Evolutionary conservation across 305 asterid genomes (phyloP).

Genomic region (Solanum hybrid): DNA sequence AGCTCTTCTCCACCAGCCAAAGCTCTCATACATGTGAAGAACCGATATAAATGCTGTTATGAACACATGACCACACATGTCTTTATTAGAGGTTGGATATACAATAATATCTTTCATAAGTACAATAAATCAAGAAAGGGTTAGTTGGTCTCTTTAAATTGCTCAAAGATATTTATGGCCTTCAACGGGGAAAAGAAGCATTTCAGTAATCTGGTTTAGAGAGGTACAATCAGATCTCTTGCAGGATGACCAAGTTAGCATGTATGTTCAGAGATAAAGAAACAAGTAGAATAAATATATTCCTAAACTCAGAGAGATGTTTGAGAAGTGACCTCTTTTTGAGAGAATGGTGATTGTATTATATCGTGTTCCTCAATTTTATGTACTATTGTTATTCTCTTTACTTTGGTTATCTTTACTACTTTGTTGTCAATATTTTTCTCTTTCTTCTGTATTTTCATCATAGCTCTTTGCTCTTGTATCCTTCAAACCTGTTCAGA

Average conservation of each 20-base stretch:
- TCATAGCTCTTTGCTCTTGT: not conserved
- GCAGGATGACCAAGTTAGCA: not conserved
- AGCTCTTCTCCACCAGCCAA: conserved; percentile 99
- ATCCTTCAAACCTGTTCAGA: not conserved
- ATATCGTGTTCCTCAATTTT: not conserved
- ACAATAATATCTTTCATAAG: not conserved
- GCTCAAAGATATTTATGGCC: not conserved
- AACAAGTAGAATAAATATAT: not conserved
- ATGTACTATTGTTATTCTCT: not conserved
- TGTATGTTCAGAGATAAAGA: not conserved
- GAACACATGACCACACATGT: not conserved
- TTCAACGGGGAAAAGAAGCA: not conserved
- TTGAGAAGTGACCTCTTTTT: not conserved
- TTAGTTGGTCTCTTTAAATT: not conserved
- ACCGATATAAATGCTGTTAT: conserved; percentile 91
- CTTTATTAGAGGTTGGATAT: not conserved
- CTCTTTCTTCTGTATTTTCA: not conserved
- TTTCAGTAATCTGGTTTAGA: not conserved
- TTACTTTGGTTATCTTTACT: not conserved
- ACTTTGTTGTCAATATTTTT: not conserved
- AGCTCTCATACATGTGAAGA: conserved; percentile 89
- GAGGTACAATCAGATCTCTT: not conserved
- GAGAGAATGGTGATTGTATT: not conserved
- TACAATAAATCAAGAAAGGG: not conserved
- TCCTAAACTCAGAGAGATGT: not conserved